A percentile compares a stretch with the other conserved stretches of the same genome.
phyloP scores from a whole-genome alignment of 176 grass and related monocot genomes.

The Oryza officinalis region DNA sequence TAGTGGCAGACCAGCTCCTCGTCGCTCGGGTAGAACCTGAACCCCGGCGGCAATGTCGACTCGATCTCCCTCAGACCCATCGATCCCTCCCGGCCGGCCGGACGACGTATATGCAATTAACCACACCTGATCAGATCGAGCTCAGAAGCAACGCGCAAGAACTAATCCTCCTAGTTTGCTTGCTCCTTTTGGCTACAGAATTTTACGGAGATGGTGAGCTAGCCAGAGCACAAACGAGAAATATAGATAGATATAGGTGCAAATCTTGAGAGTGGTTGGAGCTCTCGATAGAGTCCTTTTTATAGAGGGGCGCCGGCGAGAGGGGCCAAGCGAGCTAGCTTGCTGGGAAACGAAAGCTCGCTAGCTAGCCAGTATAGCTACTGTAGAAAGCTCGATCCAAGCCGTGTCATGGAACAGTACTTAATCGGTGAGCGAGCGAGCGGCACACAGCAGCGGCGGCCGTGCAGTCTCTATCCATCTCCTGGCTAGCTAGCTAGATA shows the following conservation, averaged over 20 bases:
- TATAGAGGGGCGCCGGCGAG: conserved; percentile 19
- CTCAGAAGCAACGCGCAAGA: not conserved
- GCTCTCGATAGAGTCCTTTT: conserved; percentile 13
- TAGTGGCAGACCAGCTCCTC: conserved; percentile 98
- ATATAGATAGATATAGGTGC: not conserved
- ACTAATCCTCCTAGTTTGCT: not conserved
- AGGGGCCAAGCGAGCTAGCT: not conserved
- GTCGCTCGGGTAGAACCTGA: conserved; percentile 97
- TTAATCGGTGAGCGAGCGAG: not conserved
- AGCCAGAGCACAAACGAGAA: not conserved
- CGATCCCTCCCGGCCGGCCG: not conserved
- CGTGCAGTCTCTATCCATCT: not conserved
- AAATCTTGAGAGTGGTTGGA: not conserved
- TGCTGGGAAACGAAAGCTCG: not conserved
- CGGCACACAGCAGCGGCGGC: not conserved
- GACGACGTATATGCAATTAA: not conserved
- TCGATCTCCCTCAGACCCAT: conserved; percentile 90
- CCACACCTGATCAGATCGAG: not conserved
- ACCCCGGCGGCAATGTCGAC: conserved; percentile 88
- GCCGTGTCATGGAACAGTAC: conserved; percentile 32
- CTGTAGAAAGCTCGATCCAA: conserved; percentile 9
- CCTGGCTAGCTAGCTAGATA: not conserved
- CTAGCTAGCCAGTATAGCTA: not conserved
- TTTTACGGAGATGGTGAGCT: not conserved
- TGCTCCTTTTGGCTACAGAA: not conserved